These are phyloP conservation scores for Penicillium capsulatum DNA, from an alignment of 2,329 filamentous ascomycete genomes.

Conservation along the genomic window DNA sequence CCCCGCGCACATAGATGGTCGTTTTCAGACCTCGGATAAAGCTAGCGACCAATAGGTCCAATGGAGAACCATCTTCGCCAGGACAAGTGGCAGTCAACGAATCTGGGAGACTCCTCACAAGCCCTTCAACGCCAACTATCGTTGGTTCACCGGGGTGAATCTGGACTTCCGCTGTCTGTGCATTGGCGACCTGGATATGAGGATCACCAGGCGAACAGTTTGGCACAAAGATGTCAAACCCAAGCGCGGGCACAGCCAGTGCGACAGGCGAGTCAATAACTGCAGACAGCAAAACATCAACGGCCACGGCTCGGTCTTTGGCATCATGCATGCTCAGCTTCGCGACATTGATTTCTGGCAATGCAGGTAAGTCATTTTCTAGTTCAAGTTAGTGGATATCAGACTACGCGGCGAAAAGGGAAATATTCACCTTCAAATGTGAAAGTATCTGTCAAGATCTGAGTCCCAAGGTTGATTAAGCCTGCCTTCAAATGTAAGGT, in stretches of 20 bases:
- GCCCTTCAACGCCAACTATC: constrained; percentile 63
- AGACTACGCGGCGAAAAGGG: too few species aligned
- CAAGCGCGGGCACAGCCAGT: constrained; percentile 71
- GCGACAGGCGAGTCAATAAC: constrained; percentile 75
- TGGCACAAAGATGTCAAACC: constrained; percentile 79
- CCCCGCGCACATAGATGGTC: constrained; percentile 63
- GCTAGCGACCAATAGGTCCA: constrained; percentile 74
- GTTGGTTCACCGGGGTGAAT: constrained; percentile 67
- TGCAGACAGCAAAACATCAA: constrained; percentile 69
- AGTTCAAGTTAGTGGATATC: constrained; percentile 36
- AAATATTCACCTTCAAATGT: constrained; percentile 75
- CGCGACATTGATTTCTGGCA: constrained; percentile 80
- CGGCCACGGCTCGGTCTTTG: constrained; percentile 64
- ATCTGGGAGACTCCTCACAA: constrained; percentile 69
- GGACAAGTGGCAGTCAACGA: constrained; percentile 71
- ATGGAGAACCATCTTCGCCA: constrained; percentile 69
- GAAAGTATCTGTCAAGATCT: constrained; percentile 68
- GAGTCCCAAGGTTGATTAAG: constrained; percentile 71
- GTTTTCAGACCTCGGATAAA: constrained; percentile 78
- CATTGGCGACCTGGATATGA: constrained; percentile 74
- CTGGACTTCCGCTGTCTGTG: constrained; percentile 62
- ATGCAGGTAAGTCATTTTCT: constrained; percentile 63
- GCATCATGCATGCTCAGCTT: constrained; percentile 75
- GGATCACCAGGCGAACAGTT: constrained; percentile 70
- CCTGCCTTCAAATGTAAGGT: constrained; percentile 73